Evolutionary conservation across 306 rosid species (phyloP).

Genomic region (Acacia acuminata): DNA sequence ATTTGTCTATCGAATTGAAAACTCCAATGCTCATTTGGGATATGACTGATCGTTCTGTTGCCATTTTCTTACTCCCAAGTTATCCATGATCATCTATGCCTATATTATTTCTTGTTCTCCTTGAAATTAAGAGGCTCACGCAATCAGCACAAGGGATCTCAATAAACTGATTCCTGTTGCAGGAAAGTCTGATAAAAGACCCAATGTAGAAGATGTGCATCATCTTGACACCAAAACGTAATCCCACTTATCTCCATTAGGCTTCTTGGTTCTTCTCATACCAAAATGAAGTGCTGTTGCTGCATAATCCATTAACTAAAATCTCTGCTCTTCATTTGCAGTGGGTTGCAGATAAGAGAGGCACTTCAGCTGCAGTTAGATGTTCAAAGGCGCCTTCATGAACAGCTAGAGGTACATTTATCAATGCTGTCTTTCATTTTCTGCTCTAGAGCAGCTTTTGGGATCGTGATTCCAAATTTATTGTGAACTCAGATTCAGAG

Average conservation of each 20-base stretch:
- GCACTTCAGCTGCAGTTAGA: slow-evolving; percentile 86
- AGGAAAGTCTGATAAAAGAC: slow-evolving; percentile 72
- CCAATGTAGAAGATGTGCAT: slow-evolving; percentile 38
- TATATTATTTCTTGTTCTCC: not conserved
- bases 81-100: not conserved
- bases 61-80: not conserved
- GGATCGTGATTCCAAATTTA: not conserved
- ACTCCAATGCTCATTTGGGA: not conserved
- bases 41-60: not conserved
- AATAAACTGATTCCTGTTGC: slow-evolving; percentile 38
- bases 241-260: slow-evolving; percentile 16
- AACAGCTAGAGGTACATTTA: slow-evolving; percentile 76
- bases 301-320: not conserved
- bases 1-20: not conserved
- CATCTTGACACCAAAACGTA: slow-evolving; percentile 71
- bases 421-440: not conserved
- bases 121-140: slow-evolving; percentile 1
- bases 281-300: slow-evolving; percentile 5
- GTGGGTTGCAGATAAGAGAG: slow-evolving; percentile 82
- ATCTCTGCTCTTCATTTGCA: slow-evolving; percentile 34
- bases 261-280: slow-evolving; percentile 7
- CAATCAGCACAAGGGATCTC: slow-evolving; percentile 10
- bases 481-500: slow-evolving; percentile 50
- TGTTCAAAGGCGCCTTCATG: slow-evolving; percentile 88
- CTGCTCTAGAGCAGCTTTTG: not conserved